These are phyloP conservation scores for Ustilago esculenta DNA, from an alignment of 1,284 basidiomycete species.

Conservation along the genomic window DNA sequence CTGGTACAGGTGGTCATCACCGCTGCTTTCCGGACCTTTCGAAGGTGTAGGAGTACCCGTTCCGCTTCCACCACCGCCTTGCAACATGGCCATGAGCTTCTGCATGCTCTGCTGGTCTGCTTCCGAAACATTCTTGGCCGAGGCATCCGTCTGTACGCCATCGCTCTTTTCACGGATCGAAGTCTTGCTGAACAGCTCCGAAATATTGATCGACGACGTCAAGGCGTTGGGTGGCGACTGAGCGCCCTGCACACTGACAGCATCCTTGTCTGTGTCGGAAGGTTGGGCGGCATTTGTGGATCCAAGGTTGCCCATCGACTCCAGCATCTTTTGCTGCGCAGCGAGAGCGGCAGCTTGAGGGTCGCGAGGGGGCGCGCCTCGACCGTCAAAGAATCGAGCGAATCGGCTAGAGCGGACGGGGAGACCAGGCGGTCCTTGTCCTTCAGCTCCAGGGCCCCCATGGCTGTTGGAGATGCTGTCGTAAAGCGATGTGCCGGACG, in stretches of 20 bases:
- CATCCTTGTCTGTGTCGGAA: slow-evolving; percentile 15
- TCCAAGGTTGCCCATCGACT: slow-evolving; percentile 29
- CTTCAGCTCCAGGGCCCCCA: slow-evolving; percentile 18
- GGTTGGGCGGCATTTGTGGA: slow-evolving; percentile 2
- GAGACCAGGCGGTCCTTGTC: slow-evolving; percentile 42
- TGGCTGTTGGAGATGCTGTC: slow-evolving; percentile 55
- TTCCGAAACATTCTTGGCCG: slow-evolving; percentile 46
- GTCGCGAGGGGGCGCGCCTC: slow-evolving; percentile 42
- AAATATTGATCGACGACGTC: slow-evolving; percentile 45
- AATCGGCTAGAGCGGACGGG: slow-evolving; percentile 65
- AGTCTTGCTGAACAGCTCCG: slow-evolving; percentile 45
- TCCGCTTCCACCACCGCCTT: slow-evolving; percentile 38
- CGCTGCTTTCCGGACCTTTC: slow-evolving; percentile 7
- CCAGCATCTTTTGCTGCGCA: slow-evolving; percentile 52
- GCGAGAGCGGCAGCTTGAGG: slow-evolving; percentile 57
- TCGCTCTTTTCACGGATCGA: slow-evolving; percentile 29
- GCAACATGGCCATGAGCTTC: slow-evolving; percentile 65
- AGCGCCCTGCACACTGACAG: slow-evolving; percentile 7
- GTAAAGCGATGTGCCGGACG: slow-evolving; percentile 41
- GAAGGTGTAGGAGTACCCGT: slow-evolving; percentile 20
- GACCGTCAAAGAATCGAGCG: slow-evolving; percentile 62
- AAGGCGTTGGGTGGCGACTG: slow-evolving; percentile 31
- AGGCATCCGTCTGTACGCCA: slow-evolving; percentile 21
- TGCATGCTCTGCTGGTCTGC: slow-evolving; percentile 65
- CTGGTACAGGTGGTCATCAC: not conserved